Conservation (phyloP, 2,329 filamentous ascomycete species). For the Neonectria coccinea region DNA sequence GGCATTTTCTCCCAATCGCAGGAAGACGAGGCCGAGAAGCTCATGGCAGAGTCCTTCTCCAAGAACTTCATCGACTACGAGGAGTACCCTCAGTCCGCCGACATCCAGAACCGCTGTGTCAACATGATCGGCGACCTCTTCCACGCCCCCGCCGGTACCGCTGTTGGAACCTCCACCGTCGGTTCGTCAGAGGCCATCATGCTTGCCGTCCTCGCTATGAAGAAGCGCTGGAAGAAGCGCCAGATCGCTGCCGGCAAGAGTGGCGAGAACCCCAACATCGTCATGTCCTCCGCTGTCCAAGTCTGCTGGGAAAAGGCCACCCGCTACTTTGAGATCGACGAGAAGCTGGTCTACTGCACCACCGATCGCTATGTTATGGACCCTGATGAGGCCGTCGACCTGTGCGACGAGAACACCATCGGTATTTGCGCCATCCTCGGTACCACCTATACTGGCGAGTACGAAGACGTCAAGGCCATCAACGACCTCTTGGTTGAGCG, state of each 20-base stretch:
- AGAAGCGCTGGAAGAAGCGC: conserved; percentile 92
- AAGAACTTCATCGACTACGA: conserved; percentile 97
- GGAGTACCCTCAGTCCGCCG: conserved; percentile 83
- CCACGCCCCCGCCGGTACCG: conserved; percentile 78
- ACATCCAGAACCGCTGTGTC: conserved; percentile 92
- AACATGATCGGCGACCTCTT: conserved; percentile 92
- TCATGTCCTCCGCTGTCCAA: conserved; percentile 97
- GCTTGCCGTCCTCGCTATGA: conserved; percentile 89
- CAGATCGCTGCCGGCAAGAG: conserved; percentile 86
- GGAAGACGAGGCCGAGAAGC: conserved; percentile 95
- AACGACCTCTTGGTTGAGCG: conserved; percentile 86
- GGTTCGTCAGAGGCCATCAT: conserved; percentile 92
- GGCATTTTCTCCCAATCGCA: conserved; percentile 47
- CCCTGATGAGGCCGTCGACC: conserved; percentile 68
- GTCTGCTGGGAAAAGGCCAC: conserved; percentile 97
- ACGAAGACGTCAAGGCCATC: conserved; percentile 92
- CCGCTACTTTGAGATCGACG: conserved; percentile 92
- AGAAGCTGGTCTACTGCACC: conserved; percentile 79
- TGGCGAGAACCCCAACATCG: conserved; percentile 83
- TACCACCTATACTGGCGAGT: conserved; percentile 95
- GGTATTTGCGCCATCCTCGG: conserved; percentile 93
- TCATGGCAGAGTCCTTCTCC: conserved; percentile 91
- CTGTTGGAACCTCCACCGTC: conserved; percentile 88
- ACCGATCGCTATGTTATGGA: conserved; percentile 72
- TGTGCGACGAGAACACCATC: conserved; percentile 80